phyloP scores from a whole-genome alignment of 345 rosid species.

The Mallotus nudiflorus region DNA sequence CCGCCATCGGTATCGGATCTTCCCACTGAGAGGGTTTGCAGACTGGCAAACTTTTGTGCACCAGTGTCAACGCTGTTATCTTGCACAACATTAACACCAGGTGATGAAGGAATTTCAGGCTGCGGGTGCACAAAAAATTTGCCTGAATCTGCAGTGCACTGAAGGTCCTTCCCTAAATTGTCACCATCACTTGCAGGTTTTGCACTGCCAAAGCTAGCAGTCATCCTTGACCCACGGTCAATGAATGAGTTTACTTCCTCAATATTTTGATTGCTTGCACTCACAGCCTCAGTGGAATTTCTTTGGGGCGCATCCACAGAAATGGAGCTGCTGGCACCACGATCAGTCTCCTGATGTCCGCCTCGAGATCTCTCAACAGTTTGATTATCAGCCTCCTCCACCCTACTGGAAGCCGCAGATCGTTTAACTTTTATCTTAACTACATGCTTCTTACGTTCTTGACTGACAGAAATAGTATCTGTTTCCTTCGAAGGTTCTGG shows the following conservation, averaged over 20 bases:
- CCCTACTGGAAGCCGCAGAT: slow-evolving; percentile 69
- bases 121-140: slow-evolving; percentile 45
- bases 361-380: slow-evolving; percentile 69
- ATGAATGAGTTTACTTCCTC: slow-evolving; percentile 94
- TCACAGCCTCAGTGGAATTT: slow-evolving; percentile 65
- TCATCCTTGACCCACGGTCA: slow-evolving; percentile 80
- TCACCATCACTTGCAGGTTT: slow-evolving; percentile 67
- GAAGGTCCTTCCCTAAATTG: slow-evolving; percentile 76
- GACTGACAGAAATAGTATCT: slow-evolving; percentile 54
- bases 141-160: slow-evolving; percentile 96
- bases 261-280: slow-evolving; percentile 65
- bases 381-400: slow-evolving; percentile 65
- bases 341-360: slow-evolving; percentile 49
- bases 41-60: slow-evolving; percentile 61
- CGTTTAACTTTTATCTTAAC: slow-evolving; percentile 72
- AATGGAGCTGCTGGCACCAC: slow-evolving; percentile 69
- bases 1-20: slow-evolving; percentile 33
- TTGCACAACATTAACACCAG: slow-evolving; percentile 37
- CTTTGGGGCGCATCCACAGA: slow-evolving; percentile 95
- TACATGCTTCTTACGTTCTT: slow-evolving; percentile 55
- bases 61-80: slow-evolving; percentile 49
- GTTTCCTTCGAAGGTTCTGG: slow-evolving; percentile 45
- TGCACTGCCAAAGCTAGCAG: slow-evolving; percentile 94
- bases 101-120: slow-evolving; percentile 41
- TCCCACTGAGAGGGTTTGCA: slow-evolving; percentile 55